A percentile compares a stretch with the other conserved stretches of the same genome.
Conservation (phyloP, 2,329 filamentous ascomycete genomes). For the Apiospora phragmitis region DNA sequence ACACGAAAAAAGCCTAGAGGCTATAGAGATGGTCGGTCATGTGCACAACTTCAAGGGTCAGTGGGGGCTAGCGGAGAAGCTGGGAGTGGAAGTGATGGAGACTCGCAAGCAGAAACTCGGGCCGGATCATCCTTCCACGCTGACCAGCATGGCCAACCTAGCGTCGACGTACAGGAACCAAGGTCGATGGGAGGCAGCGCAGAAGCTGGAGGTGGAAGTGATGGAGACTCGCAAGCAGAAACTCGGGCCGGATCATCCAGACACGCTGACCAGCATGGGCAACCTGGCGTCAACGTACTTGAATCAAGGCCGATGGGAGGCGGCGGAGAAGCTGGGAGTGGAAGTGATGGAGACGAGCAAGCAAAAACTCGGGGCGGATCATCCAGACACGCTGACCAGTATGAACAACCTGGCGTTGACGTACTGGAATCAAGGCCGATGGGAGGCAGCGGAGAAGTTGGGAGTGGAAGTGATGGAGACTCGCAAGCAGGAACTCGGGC, state of each 20-base stretch:
- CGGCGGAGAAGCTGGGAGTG: too few relatives aligned
- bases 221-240: too few relatives aligned
- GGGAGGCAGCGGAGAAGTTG: too few relatives aligned
- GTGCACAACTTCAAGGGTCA: neutral
- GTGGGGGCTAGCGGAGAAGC: neutral
- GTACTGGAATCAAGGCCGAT: neutral
- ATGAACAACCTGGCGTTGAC: neutral
- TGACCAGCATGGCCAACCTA: neutral
- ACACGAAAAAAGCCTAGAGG: too few relatives aligned
- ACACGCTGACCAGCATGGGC: too few relatives aligned
- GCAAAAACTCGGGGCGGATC: slow-evolving; percentile 2
- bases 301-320: too few relatives aligned
- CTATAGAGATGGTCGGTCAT: too few relatives aligned
- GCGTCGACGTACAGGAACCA: neutral
- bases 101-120: neutral
- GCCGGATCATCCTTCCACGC: neutral
- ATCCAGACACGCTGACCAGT: slow-evolving; percentile 11
- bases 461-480: too few relatives aligned
- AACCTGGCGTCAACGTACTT: too few relatives aligned
- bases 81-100: neutral
- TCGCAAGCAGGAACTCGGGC: too few relatives aligned
- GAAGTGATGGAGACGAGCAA: slow-evolving; percentile 12
- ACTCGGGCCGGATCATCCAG: too few relatives aligned
- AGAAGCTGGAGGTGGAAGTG: slow-evolving; percentile 3
- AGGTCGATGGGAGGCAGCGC: neutral